Base-by-base conservation (phyloP, 148 eudicot species). In the Vaccinium vitisidaea region DNA sequence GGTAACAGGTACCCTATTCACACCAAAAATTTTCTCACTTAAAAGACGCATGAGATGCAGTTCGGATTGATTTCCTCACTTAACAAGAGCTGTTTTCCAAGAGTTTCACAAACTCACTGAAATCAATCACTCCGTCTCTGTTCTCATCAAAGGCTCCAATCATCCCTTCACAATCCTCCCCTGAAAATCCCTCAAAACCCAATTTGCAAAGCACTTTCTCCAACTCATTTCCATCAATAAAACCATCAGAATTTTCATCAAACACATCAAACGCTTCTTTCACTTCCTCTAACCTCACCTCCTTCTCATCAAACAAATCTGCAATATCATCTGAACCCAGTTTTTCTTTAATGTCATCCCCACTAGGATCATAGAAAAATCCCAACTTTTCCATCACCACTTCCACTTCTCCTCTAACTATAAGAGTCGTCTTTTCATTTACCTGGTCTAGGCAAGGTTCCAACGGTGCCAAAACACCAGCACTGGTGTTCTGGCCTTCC, bases 211-310 rank as follows among this genome's bases (percentile, higher is more conserved):
- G 80, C 30, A 94, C 88, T 78, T 79, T 87, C 50, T 84, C 70
- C 83, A 94, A 63, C 52, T 92, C 97, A 18, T 77, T 48, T 13
- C 88, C 91, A 88, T 92, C 97, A 53, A 94, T 90, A 48, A 86
- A 90, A 50, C 97, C 94, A 86, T 94, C 95, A 53, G 56, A 73
- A 46, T 94, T 92, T 55, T 85, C 81, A 88, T 94, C 95, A 83
- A 94, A 94, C 75, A 94, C 85, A 25, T 76, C 85, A 84, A 92
- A 94, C 6, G 89, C 95, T 82, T 91, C 90, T 81, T 86, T 82
- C 6, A 88, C 86, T 81, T 92, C 94, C 85, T 89, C 92, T 5
- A 92, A 78, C 80, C 91, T 85, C 4, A 90, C 85, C 85, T 90
- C 92, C 27, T 86, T 88, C 23, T 50, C 21, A 18, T 23, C 90